These are phyloP conservation scores for Pseudocercospora crystallina DNA, from an alignment of 2,329 filamentous ascomycete species.

Conservation along the genomic window DNA sequence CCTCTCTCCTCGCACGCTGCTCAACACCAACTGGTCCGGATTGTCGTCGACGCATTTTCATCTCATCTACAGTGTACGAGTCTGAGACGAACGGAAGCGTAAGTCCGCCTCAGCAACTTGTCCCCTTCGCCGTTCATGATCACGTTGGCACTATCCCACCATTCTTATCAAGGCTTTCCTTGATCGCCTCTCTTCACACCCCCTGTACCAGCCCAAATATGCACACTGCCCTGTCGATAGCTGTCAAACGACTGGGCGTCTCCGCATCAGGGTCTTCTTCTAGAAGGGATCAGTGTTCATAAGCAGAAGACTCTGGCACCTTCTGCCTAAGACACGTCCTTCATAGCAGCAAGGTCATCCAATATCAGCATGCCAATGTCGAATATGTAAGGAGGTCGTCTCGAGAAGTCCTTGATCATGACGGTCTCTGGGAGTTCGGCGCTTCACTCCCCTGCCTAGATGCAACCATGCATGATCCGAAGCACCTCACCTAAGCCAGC, in stretches of 20 bases:
- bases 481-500: too few relatives aligned
- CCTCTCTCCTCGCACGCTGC: not conserved
- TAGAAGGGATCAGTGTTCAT: not conserved
- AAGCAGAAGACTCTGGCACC: not conserved
- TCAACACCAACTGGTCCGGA: conserved; percentile 4
- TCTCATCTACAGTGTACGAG: not conserved
- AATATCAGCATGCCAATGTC: too few relatives aligned
- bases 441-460: too few relatives aligned
- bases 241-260: not conserved
- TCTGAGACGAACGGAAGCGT: not conserved
- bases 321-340: too few relatives aligned
- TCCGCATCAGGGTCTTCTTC: not conserved
- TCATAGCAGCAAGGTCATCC: too few relatives aligned
- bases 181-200: not conserved
- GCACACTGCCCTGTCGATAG: not conserved
- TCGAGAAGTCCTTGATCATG: too few relatives aligned
- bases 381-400: too few relatives aligned
- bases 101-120: not conserved
- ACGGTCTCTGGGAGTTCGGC: too few relatives aligned
- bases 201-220: not conserved
- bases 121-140: not conserved
- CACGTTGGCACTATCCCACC: not conserved
- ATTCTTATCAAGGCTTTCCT: conserved; percentile 3
- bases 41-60: not conserved
- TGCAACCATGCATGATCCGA: too few relatives aligned